phyloP scores from a whole-genome alignment of 805 yeast genomes.

The Ogataea nakhonphanomensis region DNA sequence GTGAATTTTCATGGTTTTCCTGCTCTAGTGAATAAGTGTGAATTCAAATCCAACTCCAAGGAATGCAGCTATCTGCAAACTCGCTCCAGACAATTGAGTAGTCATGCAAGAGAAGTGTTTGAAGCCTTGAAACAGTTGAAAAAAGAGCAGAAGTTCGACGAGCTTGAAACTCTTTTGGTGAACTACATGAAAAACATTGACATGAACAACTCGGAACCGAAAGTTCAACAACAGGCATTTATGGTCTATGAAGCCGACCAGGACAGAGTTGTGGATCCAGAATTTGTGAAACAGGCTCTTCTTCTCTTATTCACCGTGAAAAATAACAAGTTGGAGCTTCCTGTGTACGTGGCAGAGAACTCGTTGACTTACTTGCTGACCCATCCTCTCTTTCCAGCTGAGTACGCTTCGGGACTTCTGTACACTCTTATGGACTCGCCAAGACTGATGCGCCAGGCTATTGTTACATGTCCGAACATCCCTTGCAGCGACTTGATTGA shows the following conservation, averaged over 20 bases:
- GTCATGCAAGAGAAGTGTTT: constrained; percentile 29
- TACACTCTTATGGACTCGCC: constrained; percentile 47
- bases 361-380: constrained; percentile 73
- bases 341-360: constrained; percentile 47
- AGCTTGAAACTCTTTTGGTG: constrained; percentile 30
- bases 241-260: constrained; percentile 57
- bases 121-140: constrained; percentile 24
- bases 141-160: constrained; percentile 25
- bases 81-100: constrained; percentile 18
- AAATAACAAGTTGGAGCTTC: constrained; percentile 20
- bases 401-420: constrained; percentile 54
- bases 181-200: constrained; percentile 29
- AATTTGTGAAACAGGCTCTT: constrained; percentile 45
- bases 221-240: constrained; percentile 32
- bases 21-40: constrained; percentile 18
- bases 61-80: constrained; percentile 26
- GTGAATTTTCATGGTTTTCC: constrained; percentile 27
- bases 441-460: constrained; percentile 73
- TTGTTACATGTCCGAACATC: constrained; percentile 72
- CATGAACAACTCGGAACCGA: constrained; percentile 11
- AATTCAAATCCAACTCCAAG: constrained; percentile 19
- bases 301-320: constrained; percentile 31
- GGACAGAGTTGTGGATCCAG: constrained; percentile 62
- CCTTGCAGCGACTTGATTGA: constrained; percentile 59
- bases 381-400: constrained; percentile 79